Percentiles rank a stretch among this genome's conserved stretches.
These are phyloP conservation scores for Angophora floribunda DNA, from an alignment of 345 rosid species.

Conservation along the genomic window DNA sequence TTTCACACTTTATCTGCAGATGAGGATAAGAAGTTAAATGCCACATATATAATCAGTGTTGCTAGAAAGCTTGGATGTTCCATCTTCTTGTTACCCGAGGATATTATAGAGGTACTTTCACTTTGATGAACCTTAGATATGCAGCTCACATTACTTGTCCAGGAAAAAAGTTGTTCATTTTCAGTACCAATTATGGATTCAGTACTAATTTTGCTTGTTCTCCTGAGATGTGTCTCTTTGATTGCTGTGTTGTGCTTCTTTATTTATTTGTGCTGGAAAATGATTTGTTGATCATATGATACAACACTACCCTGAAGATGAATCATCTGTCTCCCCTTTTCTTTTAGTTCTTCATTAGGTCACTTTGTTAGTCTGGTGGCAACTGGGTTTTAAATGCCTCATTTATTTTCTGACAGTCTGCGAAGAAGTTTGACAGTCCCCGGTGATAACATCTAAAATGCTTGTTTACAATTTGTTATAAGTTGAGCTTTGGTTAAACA, in stretches of 20 bases:
- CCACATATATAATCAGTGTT: constrained; percentile 94
- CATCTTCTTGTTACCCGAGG: constrained; percentile 95
- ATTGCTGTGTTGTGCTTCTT: neutral
- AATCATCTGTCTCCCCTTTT: neutral
- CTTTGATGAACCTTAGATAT: neutral
- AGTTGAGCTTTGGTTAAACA: neutral
- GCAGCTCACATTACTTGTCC: neutral
- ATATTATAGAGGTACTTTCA: constrained; percentile 70
- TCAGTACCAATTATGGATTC: neutral
- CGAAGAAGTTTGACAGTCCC: neutral
- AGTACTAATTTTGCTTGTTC: neutral
- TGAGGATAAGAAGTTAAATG: constrained; percentile 91
- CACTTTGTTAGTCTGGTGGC: neutral
- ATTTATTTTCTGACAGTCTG: neutral
- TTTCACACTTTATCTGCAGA: constrained; percentile 33
- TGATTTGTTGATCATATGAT: neutral
- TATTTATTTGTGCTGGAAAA: neutral
- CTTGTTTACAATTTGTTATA: neutral
- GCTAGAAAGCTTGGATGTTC: constrained; percentile 98
- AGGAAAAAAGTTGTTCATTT: neutral
- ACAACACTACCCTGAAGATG: neutral
- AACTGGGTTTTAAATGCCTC: neutral
- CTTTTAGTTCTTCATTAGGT: neutral
- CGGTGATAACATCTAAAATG: neutral
- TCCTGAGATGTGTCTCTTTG: neutral